Evolutionary conservation across 805 yeast genomes (phyloP).

Genomic region (Yarrowia divulgata): DNA sequence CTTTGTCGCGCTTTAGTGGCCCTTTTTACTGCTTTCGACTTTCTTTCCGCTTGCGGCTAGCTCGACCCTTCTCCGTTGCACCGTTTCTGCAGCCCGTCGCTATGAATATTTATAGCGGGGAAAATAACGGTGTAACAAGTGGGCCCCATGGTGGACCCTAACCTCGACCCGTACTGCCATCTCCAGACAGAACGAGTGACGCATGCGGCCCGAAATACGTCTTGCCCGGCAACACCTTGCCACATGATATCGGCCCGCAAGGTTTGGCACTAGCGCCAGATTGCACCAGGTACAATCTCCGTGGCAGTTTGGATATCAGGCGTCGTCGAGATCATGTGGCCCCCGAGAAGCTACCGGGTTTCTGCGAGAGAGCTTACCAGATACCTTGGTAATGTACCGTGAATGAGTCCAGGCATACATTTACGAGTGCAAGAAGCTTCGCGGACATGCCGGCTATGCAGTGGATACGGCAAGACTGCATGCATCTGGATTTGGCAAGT

Average conservation of each 20-base stretch:
- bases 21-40: constrained; percentile 15
- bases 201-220: constrained; percentile 31
- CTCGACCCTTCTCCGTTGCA: neutral
- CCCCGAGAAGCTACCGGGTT: constrained; percentile 2
- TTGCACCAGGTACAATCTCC: no score
- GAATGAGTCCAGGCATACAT: constrained; percentile 3
- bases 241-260: neutral
- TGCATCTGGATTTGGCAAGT: constrained; percentile 25
- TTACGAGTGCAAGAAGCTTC: constrained; percentile 26
- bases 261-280: constrained; percentile 7
- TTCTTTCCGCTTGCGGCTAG: constrained; percentile 24
- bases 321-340: no score
- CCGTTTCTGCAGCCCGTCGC: constrained; percentile 7
- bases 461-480: constrained; percentile 30
- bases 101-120: neutral
- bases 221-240: neutral
- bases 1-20: neutral
- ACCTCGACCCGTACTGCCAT: constrained; percentile 5
- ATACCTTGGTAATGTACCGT: constrained; percentile 2
- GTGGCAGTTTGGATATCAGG: no score
- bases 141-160: constrained; percentile 13
- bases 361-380: neutral
- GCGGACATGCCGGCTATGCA: constrained; percentile 33
- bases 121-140: neutral
- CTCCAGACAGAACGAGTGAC: constrained; percentile 1